Evolutionary conservation across 768 basidiomycete genomes (phyloP).

Genomic region (Amylocystis lapponica): DNA sequence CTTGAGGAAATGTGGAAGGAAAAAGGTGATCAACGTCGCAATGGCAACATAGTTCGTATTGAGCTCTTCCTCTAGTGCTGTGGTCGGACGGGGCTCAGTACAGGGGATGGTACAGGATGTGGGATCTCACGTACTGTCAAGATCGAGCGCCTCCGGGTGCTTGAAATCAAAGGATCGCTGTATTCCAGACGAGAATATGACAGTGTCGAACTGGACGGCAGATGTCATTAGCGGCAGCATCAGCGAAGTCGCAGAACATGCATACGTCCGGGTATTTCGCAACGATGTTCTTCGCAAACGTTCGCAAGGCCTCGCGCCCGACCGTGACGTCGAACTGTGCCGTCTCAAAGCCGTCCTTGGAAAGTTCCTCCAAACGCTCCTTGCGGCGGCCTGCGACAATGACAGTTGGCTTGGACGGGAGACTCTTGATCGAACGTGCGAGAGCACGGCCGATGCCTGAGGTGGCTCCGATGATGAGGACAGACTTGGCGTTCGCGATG

Average conservation of each 20-base stretch:
- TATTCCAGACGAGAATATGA: slow-evolving; percentile 48
- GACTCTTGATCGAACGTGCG: slow-evolving; percentile 40
- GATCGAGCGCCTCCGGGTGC: slow-evolving; percentile 34
- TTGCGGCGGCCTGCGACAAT: slow-evolving; percentile 47
- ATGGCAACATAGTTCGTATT: slow-evolving; percentile 50
- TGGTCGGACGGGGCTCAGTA: too few relatives aligned
- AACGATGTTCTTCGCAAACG: slow-evolving; percentile 35
- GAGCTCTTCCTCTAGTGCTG: slow-evolving; percentile 42
- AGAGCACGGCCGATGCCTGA: slow-evolving; percentile 54
- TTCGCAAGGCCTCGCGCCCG: slow-evolving; percentile 33
- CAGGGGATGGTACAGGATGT: slow-evolving; percentile 17
- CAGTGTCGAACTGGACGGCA: slow-evolving; percentile 52
- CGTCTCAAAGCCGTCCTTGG: slow-evolving; percentile 36
- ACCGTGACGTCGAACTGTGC: slow-evolving; percentile 39
- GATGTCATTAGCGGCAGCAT: too few relatives aligned
- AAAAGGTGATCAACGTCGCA: slow-evolving; percentile 40
- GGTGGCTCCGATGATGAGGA: slow-evolving; percentile 53
- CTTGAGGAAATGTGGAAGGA: slow-evolving; percentile 51
- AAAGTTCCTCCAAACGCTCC: slow-evolving; percentile 47
- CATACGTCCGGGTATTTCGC: slow-evolving; percentile 44
- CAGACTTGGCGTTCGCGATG: too few relatives aligned
- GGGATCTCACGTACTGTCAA: slow-evolving; percentile 31
- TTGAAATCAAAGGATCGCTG: slow-evolving; percentile 46
- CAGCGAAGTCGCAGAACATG: neutral
- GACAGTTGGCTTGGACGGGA: slow-evolving; percentile 44